Base-by-base conservation (phyloP, 257 asterid species). In the Handroanthus guayacan region DNA sequence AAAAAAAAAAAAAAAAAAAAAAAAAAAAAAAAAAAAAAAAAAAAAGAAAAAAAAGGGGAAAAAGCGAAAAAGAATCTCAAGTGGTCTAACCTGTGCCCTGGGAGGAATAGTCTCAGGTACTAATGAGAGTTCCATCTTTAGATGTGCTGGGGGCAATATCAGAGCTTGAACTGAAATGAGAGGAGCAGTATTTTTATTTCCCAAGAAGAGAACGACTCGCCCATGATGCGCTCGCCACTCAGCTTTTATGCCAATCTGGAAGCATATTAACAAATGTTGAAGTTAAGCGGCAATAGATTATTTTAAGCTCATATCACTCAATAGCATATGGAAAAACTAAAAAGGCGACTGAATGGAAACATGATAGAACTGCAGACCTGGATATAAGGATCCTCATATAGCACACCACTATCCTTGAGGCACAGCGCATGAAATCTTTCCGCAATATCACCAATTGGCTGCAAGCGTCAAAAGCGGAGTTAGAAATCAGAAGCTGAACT, bases 91-190 rank as follows among this genome's bases (percentile, higher is more conserved):
- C 97, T 94, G 98, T 18, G 98, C 97, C 81, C 98, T 87, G 36
- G 98, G 98, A 48, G 98, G 98, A 81, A 94, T 94, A 65, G 97
- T 91, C 37, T 91, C 97, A 3, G 98, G 98, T 65, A 94, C 98
- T 77, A 84, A 82, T 18, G 98, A 94, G 62, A 89, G 89, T 78
- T 94, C 98, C 71, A 81, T 64, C 81, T 83, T 92, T 80, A 94
- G 82, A 87, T 94, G 94, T 48, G 92, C 86, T 43, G 98, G 98
- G 72, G 97, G 86, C 84, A 91, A 78, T 74, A 94, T 81, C 75
- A 86, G 58, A 67, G 97, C 98, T 81, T 84, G 88, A 74, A 94
- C 98, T 54, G 98, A 94, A 68, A 73, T 74, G 5, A 94, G 96
- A 14, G 98, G 89, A 66, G 97, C 83, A 44, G 83, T 84, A 82